Conservation (phyloP, 352 stramenopile species). For the Phytophthora uliginosa region DNA sequence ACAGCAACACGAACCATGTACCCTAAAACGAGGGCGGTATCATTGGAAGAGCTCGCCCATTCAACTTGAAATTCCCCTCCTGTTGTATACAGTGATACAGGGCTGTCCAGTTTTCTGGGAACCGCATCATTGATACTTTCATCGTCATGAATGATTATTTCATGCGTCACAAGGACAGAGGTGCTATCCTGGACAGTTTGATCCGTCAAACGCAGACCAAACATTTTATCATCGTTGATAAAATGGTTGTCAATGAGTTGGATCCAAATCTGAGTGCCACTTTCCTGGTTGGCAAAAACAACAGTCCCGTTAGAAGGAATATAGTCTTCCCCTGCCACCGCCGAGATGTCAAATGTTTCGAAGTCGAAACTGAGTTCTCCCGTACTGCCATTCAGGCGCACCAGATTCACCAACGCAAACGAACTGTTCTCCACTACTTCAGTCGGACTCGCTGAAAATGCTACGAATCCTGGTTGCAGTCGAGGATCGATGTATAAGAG, state of each 20-base stretch:
- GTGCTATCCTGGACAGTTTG: neutral
- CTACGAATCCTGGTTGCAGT: conserved; percentile 38
- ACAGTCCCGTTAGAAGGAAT: conserved; percentile 36
- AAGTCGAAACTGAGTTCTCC: conserved; percentile 47
- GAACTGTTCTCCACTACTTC: conserved; percentile 46
- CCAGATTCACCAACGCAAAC: conserved; percentile 53
- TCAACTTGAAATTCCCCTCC: conserved; percentile 62
- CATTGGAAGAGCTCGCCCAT: conserved; percentile 31
- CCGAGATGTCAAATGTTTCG: conserved; percentile 62
- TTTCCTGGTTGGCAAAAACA: conserved; percentile 48
- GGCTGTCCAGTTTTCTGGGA: conserved; percentile 19
- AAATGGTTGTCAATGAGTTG: conserved; percentile 54
- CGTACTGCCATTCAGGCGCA: conserved; percentile 60
- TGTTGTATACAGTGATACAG: conserved; percentile 33
- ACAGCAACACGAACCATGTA: conserved; percentile 51
- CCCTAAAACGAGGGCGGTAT: conserved; percentile 11
- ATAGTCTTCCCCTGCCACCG: conserved; percentile 45
- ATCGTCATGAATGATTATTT: conserved; percentile 57
- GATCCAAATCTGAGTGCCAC: conserved; percentile 43
- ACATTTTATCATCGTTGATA: conserved; percentile 41
- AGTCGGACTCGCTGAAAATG: conserved; percentile 38
- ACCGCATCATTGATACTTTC: conserved; percentile 47
- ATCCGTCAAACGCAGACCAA: conserved; percentile 54
- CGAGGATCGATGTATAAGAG: conserved; percentile 42
- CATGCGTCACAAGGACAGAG: conserved; percentile 34